Conservation (phyloP, 2,329 filamentous ascomycete genomes). For the Aureobasidium zeae region DNA sequence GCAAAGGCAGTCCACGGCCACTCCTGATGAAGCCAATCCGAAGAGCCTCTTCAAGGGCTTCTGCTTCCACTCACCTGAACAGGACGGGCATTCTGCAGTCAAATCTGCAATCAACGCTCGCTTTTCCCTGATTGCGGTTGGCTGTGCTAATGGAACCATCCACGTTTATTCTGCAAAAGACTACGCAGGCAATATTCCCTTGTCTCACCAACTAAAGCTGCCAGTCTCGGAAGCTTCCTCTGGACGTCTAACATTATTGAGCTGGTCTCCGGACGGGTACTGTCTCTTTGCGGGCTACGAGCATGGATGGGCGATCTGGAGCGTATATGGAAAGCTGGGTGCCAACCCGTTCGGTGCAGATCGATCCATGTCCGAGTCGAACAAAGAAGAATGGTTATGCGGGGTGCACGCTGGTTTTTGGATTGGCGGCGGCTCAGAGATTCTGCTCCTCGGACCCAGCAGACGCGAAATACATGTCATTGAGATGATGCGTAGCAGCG, state of each 20-base stretch:
- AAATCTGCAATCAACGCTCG: constrained; percentile 83
- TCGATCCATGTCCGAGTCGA: constrained; percentile 50
- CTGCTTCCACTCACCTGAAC: constrained; percentile 72
- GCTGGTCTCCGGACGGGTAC: constrained; percentile 91
- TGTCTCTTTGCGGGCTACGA: constrained; percentile 91
- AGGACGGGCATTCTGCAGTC: constrained; percentile 51
- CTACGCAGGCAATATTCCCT: constrained; percentile 83
- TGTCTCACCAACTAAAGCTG: constrained; percentile 67
- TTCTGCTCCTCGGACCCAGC: constrained; percentile 57
- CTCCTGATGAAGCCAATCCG: constrained; percentile 33
- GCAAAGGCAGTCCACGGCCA: constrained; percentile 50
- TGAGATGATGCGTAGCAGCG: constrained; percentile 89
- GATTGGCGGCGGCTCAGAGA: constrained; percentile 79
- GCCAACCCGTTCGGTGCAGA: constrained; percentile 75
- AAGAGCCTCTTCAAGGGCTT: constrained; percentile 78
- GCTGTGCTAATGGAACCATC: constrained; percentile 68
- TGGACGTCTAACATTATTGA: constrained; percentile 63
- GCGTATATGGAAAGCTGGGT: constrained; percentile 86
- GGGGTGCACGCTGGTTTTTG: constrained; percentile 71
- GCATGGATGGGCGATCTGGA: constrained; percentile 92
- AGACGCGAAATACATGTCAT: constrained; percentile 33
- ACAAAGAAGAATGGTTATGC: constrained; percentile 75
- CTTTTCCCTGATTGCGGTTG: constrained; percentile 86
- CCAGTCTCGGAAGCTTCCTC: constrained; percentile 59
- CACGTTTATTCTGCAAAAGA: constrained; percentile 88